Evolutionary conservation across 2,329 filamentous ascomycete species (phyloP), one percentile per base, ranked within the genome.

Genomic region (Cercospora zeae-maydis): DNA sequence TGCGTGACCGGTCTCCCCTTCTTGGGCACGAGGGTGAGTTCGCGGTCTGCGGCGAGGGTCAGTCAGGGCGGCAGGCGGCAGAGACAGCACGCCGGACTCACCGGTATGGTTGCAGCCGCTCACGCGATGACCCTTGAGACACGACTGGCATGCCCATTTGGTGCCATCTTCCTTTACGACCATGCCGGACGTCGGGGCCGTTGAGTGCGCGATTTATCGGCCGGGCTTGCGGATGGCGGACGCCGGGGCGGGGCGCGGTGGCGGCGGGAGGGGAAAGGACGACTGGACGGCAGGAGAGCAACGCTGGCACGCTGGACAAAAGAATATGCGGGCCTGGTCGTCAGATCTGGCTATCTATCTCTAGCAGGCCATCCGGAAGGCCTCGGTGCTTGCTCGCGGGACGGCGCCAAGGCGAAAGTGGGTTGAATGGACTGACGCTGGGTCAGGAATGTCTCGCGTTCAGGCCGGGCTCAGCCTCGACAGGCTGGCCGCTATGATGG

Each of bases 71-170:
- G 51, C 27, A 34, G 33, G 31, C n/a, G 39, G 14, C 39, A 21
- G 34, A 30, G 24, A 24, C 27, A 34, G 49, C 55, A 61, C 33
- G 33, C 56, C 52, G 21, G 33, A 84, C 90, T 83, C 86, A 96
- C 93, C 92, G 78, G 87, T 86, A 79, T 99, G 95, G 78, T 93
- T 92, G 83, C 95, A 99, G 77, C 95, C 96, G 88, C 93, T 98
- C 76, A 99, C 95, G 77, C 95, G 91, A 82, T 99, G 95, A 76
- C 95, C 95, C 79, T 95, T 90, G 77, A 99, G 92, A 82, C 95
- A 99, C 81, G 93, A 93, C 82, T 96, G 91, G 84, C 93, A 98
- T 80, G 93, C 93, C 83, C 87, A 98, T 83, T 98, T 98, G 83
- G 96, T 92, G 79, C 93, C 93, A 84, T 96, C 88, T 63, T 69